Percentiles rank a stretch among this genome's conserved stretches.
Conservation (phyloP, 441 rosid species). For the Erodium moschatum region DNA sequence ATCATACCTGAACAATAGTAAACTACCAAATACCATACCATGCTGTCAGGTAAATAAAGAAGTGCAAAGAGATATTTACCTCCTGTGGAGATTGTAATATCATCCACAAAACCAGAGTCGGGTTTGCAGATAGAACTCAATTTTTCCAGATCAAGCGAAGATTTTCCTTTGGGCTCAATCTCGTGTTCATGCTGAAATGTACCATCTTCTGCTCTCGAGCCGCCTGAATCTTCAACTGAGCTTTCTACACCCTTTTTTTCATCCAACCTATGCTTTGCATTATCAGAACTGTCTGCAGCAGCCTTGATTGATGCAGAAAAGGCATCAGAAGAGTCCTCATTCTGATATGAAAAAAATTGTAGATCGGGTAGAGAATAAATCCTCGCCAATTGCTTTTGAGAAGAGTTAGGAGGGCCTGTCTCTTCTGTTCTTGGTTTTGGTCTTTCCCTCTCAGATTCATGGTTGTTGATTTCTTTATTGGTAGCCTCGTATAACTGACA, state of each 20-base stretch:
- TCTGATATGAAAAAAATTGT: conserved; percentile 21
- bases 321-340: conserved; percentile 25
- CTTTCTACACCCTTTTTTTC: conserved; percentile 22
- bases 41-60: not conserved
- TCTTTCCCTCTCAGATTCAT: conserved; percentile 18
- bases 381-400: conserved; percentile 38
- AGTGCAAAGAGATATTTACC: conserved; percentile 26
- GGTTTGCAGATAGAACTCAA: conserved; percentile 17
- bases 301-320: conserved; percentile 12
- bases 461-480: conserved; percentile 39
- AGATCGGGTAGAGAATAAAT: conserved; percentile 58
- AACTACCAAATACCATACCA: no score
- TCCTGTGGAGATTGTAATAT: conserved; percentile 16
- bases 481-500: conserved; percentile 48
- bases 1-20: not conserved
- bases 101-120: conserved; percentile 17
- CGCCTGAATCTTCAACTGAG: conserved; percentile 11
- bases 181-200: conserved; percentile 18
- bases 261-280: conserved; percentile 20
- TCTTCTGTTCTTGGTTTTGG: conserved; percentile 28
- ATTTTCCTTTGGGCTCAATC: conserved; percentile 9
- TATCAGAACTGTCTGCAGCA: conserved; percentile 11
- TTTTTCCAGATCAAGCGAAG: conserved; percentile 22
- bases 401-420: conserved; percentile 13
- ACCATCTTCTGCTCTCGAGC: conserved; percentile 12